Base-by-base conservation (phyloP, 2,329 filamentous ascomycete species). In the Diaporthe australafricana region DNA sequence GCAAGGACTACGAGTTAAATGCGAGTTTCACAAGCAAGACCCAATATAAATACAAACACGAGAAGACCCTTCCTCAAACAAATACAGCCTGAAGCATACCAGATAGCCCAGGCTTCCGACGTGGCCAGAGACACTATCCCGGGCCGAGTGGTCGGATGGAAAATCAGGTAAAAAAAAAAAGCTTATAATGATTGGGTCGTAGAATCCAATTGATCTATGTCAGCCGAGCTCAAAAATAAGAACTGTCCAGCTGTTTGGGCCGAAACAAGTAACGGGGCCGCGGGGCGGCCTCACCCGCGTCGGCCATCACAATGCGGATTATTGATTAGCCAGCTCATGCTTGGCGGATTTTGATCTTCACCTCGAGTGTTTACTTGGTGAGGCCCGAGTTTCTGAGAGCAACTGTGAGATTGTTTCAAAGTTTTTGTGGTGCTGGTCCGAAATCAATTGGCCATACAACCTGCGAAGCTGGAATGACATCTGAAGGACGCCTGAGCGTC, bases 281-380 rank as follows among this genome's bases (percentile, higher is more conserved):
- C 60, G 17, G 1, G 42, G n/a, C 14, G 60, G 60, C 60, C 60
- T 45, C 30, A n/a, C 60, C 60, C 35, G 60, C 38, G 60, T 65
- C 45, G 42, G 60, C 60, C 60, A 65, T n/a, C 30, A 17, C 7
- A 9, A 38, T 20, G 12, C 5, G 22, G 30, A n/a, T 11, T 9
- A 38, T 25, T 50, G n/a, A 65, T 50, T 38, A 45, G 60, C 14
- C 45, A 50, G n/a, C 47, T 38, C 45, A 38, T 20, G 1, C 20
- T 5, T 17, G 60, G 45, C 20, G 30, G 45, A 50, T 50, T 50
- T n/a, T 65, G 60, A 50, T 65, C 60, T 65, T 7, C 60, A 20
- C 27, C 60, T 50, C 30, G 35, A 11, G 6, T 12, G 8, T 25
- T 38, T 8, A 7, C 20, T 38, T 16, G 25, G 2, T 8, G n/a